Percentiles rank a stretch among this genome's conserved stretches.
phyloP scores from a whole-genome alignment of 192 early-diverging fungal genomes.

The Thoreauomyces humboldtii region DNA sequence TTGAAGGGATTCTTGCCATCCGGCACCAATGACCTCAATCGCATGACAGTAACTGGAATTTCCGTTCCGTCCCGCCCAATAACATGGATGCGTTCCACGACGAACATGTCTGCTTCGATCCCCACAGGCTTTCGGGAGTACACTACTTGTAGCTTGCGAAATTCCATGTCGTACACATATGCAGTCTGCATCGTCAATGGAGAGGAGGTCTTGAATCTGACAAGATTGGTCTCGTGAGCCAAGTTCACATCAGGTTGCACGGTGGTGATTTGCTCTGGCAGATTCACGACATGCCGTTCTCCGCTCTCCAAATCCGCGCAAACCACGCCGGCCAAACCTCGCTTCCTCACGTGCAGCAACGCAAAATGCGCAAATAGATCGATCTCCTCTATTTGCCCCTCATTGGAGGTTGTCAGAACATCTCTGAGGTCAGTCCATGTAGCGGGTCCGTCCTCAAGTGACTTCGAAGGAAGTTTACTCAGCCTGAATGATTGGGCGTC shows the following conservation, averaged over 20 bases:
- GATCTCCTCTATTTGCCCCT: constrained; percentile 19
- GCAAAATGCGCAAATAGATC: constrained; percentile 22
- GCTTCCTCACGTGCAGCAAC: constrained; percentile 3
- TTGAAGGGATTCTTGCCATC: constrained; percentile 4
- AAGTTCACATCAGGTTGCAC: constrained; percentile 8
- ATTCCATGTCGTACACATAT: constrained; percentile 19
- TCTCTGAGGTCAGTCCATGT: background rate
- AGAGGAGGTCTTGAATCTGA: constrained; percentile 8
- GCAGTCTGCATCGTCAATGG: constrained; percentile 7
- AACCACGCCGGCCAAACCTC: background rate
- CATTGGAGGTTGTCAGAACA: background rate
- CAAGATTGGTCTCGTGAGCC: constrained; percentile 9
- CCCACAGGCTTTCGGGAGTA: background rate
- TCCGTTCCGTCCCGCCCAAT: background rate
- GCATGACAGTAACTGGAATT: constrained; percentile 28
- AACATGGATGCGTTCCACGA: constrained; percentile 13
- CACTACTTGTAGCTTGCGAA: background rate
- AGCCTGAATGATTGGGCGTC: background rate
- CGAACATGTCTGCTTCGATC: background rate
- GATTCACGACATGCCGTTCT: background rate
- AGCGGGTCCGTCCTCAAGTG: background rate
- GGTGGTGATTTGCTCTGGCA: background rate
- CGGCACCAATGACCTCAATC: background rate
- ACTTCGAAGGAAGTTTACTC: background rate
- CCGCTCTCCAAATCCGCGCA: constrained; percentile 4